Evolutionary conservation across 805 yeast species (phyloP).

Genomic region (Saccharomycopsis guyanensis): DNA sequence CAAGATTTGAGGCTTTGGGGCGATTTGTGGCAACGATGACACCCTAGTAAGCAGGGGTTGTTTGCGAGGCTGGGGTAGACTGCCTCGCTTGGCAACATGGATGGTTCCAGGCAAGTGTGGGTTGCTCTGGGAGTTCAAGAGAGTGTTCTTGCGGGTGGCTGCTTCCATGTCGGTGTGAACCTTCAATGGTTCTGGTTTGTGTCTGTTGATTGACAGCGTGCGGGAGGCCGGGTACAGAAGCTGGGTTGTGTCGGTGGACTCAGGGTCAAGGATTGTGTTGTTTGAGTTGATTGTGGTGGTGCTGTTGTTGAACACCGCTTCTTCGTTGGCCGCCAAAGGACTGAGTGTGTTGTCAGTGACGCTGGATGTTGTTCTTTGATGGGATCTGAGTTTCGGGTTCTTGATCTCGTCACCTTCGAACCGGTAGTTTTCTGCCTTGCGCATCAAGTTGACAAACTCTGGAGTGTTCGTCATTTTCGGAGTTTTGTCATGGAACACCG

Average conservation of each 20-base stretch:
- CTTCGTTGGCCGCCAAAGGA: background rate
- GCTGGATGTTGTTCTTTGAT: constrained; percentile 5
- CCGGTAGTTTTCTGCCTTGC: background rate
- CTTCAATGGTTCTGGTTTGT: no score
- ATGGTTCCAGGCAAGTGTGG: background rate
- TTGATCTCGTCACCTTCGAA: background rate
- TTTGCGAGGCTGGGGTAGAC: background rate
- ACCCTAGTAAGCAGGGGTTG: background rate
- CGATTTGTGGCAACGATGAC: background rate
- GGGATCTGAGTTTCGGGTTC: background rate
- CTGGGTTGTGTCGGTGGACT: background rate
- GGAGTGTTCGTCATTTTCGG: constrained; percentile 15
- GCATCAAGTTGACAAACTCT: constrained; percentile 3
- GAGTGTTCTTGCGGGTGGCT: constrained; percentile 16
- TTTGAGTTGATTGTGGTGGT: constrained; percentile 14
- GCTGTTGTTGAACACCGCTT: constrained; percentile 14
- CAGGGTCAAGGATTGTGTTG: constrained; percentile 5
- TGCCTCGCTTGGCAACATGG: background rate
- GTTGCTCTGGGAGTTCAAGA: constrained; percentile 12
- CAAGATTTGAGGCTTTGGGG: background rate
- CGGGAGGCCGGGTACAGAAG: no score
- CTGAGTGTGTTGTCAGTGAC: constrained; percentile 12
- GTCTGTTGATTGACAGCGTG: no score
- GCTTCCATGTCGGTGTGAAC: background rate
- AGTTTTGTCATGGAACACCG: background rate